phyloP scores from a whole-genome alignment of 1,139 yeast genomes.

The Blastobotrys proliferans region DNA sequence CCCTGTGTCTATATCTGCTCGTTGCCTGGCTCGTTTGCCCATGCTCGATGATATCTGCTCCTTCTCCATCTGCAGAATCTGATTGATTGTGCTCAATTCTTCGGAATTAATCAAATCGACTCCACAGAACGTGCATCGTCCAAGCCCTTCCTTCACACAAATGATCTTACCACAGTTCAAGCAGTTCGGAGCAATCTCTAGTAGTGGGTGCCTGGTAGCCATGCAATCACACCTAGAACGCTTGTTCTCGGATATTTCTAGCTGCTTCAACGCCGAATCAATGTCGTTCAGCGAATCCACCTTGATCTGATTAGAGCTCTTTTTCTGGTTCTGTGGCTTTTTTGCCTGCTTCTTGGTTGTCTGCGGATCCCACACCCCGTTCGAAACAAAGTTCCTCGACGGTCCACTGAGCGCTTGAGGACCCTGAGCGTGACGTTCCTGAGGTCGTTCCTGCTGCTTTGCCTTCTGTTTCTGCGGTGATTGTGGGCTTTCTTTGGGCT shows the following conservation, averaged over 20 bases:
- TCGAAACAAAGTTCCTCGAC: slow-evolving; percentile 14
- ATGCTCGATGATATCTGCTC: slow-evolving; percentile 29
- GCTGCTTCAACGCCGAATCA: slow-evolving; percentile 32
- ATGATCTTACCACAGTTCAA: slow-evolving; percentile 90
- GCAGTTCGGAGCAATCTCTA: slow-evolving; percentile 90
- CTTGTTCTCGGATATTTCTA: slow-evolving; percentile 30
- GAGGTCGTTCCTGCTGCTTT: background rate
- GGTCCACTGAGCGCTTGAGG: slow-evolving; percentile 3
- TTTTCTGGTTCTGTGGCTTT: slow-evolving; percentile 1
- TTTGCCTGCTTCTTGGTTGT: slow-evolving; percentile 14
- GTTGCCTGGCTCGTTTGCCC: slow-evolving; percentile 27
- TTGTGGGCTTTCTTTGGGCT: background rate
- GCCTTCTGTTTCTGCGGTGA: background rate
- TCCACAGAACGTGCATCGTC: slow-evolving; percentile 85
- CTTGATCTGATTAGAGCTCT: slow-evolving; percentile 24
- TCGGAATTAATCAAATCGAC: slow-evolving; percentile 54
- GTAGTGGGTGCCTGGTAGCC: slow-evolving; percentile 73
- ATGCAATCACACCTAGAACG: slow-evolving; percentile 59
- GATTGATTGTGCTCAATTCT: slow-evolving; percentile 55
- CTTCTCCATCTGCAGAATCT: slow-evolving; percentile 35
- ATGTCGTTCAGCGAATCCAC: slow-evolving; percentile 33
- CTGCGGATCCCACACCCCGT: slow-evolving; percentile 22
- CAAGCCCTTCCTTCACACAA: slow-evolving; percentile 81
- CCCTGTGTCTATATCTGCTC: slow-evolving; percentile 30
- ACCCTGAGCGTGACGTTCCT: slow-evolving; percentile 1